Percentiles rank a stretch among this genome's conserved stretches.
Conservation (phyloP, 2,329 filamentous ascomycete species). For the Pyricularia grisea region DNA sequence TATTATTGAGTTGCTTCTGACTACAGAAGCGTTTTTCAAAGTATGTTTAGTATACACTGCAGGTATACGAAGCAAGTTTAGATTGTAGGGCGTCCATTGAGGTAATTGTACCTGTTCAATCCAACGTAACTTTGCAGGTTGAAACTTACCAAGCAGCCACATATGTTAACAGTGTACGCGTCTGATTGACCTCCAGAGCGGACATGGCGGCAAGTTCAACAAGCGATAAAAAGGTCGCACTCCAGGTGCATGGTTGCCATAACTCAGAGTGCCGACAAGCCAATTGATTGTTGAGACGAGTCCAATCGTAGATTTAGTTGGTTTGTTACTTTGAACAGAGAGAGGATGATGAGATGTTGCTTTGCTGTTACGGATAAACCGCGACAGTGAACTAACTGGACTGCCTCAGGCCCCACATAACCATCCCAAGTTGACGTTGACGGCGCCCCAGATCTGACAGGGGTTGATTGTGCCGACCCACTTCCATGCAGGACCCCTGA, state of each 20-base stretch:
- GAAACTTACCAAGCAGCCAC: constrained; percentile 19
- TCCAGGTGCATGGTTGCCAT: neutral
- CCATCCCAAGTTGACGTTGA: neutral
- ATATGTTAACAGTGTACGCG: neutral
- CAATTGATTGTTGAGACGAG: neutral
- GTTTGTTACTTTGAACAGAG: neutral
- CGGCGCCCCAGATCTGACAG: neutral
- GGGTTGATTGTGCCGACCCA: neutral
- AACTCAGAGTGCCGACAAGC: neutral
- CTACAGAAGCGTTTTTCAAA: neutral
- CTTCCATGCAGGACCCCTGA: neutral
- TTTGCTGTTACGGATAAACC: neutral
- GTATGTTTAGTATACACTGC: neutral
- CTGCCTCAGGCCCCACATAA: neutral
- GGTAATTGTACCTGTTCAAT: neutral
- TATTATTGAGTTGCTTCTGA: neutral
- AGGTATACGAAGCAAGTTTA: neutral
- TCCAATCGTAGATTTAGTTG: neutral
- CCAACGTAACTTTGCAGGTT: constrained; percentile 8
- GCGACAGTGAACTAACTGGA: neutral
- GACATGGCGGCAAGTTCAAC: neutral
- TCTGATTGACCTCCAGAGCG: neutral
- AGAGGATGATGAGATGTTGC: neutral
- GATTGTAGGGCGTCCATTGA: neutral
- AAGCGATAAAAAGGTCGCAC: neutral